Evolutionary conservation across 139 green algal species (phyloP), one percentile per base, ranked within the genome.

Genomic region (Marvania coccoides): DNA sequence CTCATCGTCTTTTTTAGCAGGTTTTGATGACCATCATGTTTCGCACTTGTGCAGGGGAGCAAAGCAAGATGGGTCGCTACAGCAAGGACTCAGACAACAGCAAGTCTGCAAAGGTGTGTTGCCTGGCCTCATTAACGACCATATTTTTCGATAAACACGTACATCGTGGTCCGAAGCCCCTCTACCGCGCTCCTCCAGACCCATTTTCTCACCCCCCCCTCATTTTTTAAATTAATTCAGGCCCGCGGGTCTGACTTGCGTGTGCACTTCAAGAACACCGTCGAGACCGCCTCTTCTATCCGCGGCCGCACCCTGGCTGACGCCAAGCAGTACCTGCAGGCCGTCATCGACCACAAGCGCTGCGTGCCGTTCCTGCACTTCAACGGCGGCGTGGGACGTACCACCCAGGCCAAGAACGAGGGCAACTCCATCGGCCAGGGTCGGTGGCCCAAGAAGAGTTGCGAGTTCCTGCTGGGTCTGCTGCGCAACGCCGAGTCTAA

Each of bases 401-500:
- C 77, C 46, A 45, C 57, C 14, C 84, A 93, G 75, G 85, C 86
- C 37, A 90, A 93, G 82, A 87, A 88, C 51, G 81, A 88, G 72
- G 81, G 80, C 42, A 79, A 76, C 60, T 81, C 69, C 46, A 95
- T 88, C 63, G 85, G 87, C 35, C 89, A 96, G 85, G 95, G 87
- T 45, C 88, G 95, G 39, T 99, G 95, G 95, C 95, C 95, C 55
- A 87, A 89, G 58, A 99, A 99, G 90, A 90, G 75, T 12, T 76
- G 61, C 54, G 80, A 97, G 81, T 93, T 97, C 78, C 76, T 99
- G 58, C 84, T 99, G 31, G 84, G 83, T 58, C 83, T 99, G 62
- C 82, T 99, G n/a, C 96, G 93, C 77, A 99, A 99, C 64, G 95
- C 95, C 14, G 93, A 97, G 84, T 90, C 79, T 78, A 99, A 99